Conservation (phyloP, 2,329 filamentous ascomycete species). For the Aulographum hederae region DNA sequence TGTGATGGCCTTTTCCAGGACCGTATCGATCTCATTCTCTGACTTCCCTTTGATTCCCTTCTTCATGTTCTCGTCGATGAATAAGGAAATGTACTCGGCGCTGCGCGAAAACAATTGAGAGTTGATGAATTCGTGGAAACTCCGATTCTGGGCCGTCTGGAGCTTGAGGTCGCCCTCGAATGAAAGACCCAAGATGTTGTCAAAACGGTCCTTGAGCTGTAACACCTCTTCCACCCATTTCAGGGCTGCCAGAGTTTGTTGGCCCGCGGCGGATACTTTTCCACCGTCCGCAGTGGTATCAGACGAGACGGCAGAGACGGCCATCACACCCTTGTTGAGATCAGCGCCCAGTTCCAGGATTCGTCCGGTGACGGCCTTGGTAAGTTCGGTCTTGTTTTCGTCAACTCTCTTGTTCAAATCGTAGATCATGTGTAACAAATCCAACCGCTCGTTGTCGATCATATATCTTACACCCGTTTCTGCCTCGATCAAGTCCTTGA, state of each 20-base stretch:
- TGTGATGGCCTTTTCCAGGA: slow-evolving; percentile 78
- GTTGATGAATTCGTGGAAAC: slow-evolving; percentile 89
- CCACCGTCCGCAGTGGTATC: background rate
- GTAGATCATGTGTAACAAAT: slow-evolving; percentile 69
- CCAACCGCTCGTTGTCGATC: slow-evolving; percentile 72
- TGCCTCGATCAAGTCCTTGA: slow-evolving; percentile 66
- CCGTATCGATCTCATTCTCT: slow-evolving; percentile 64
- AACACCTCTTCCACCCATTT: slow-evolving; percentile 93
- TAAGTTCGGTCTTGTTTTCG: slow-evolving; percentile 49
- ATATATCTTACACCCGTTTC: slow-evolving; percentile 78
- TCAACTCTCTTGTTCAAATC: slow-evolving; percentile 64
- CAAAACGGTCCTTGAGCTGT: slow-evolving; percentile 73
- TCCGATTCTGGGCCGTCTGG: slow-evolving; percentile 67
- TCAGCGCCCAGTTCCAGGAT: slow-evolving; percentile 66
- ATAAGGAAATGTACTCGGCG: slow-evolving; percentile 86
- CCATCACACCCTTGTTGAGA: slow-evolving; percentile 62
- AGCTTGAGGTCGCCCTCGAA: slow-evolving; percentile 61
- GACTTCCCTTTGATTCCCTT: slow-evolving; percentile 86
- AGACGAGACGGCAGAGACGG: background rate
- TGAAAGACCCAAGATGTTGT: slow-evolving; percentile 54
- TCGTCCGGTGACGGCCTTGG: slow-evolving; percentile 50
- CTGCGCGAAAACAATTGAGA: slow-evolving; percentile 48
- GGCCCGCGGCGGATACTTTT: slow-evolving; percentile 26
- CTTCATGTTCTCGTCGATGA: slow-evolving; percentile 93
- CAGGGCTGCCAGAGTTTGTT: slow-evolving; percentile 72